Base-by-base conservation (phyloP, 345 rosid species). In the Salix dunnii region DNA sequence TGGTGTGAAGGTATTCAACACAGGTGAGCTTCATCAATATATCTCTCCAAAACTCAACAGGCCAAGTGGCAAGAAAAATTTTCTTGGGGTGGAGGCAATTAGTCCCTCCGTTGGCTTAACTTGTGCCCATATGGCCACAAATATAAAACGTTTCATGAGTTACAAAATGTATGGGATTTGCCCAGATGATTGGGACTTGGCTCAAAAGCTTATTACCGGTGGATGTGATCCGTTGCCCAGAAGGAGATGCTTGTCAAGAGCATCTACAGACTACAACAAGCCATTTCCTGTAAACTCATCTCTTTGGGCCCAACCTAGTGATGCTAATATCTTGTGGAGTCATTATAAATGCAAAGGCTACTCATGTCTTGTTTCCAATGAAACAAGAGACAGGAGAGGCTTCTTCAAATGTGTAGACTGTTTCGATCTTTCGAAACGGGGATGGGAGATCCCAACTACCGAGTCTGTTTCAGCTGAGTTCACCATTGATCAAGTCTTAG, bases 191-290 rank as follows among this genome's bases (percentile, higher is more conserved):
- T 79, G 78, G 78, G 78, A 83, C 77, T 69, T 79, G 27, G 91
- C 86, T 72, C 85, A 83, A 78, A 87, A 85, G 83, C 88, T 90
- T n/a, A 80, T 88, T 13, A 53, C 67, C 35, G 64, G 66, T 36
- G 91, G 90, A 68, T 87, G 88, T 13, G 89, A 90, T 33, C 90
- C 89, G 46, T 65, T 88, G 70, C 89, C 94, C 27, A 87, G 87
- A 74, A 84, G 91, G 77, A 81, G 87, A 79, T 87, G 91, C 80
- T 77, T 87, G 74, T 84, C 89, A 33, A 84, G 80, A 78, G 30
- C 85, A 72, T 85, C 90, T 30, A 77, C 83, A 74, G 67, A 25
- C 31, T 86, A 82, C 77, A 70, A 72, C 25, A 81, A 68, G 71
- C 88, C 86, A 25, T 55, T 76, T 58, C 80, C 82, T 23, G 58